Base-by-base conservation (phyloP, 2,329 filamentous ascomycete species). In the Colletotrichum chrysophilum region DNA sequence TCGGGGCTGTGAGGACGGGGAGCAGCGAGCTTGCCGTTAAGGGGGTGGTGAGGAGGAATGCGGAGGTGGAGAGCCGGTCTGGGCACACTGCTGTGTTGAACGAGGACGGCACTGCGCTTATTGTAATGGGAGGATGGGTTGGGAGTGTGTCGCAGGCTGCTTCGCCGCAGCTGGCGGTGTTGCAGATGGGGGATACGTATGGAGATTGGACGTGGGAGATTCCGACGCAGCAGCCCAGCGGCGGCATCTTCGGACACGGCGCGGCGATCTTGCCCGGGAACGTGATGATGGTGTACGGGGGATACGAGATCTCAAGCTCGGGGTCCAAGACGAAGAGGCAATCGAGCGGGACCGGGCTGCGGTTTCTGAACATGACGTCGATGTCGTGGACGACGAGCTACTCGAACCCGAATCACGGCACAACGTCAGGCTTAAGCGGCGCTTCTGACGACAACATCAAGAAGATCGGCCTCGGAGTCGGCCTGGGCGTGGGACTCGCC, bases 61-160 rank as follows among this genome's bases (percentile, higher is more conserved):
- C 66, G 2, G 74, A 80, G 2, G 88, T 97, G 8, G 94, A 98
- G 78, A 95, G 95, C 48, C 89, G 97, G 71, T 98, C 96, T 5
- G 97, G 97, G 0, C 97, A 99, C 81, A 96, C 95, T 0, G 93
- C 96, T 1, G 91, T 98, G 2, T 86, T 98, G 6, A 95, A 92
- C 32, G 90, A 94, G 68, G 95, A 98, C 80, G 96, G 96, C 0
- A 91, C 87, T 30, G 92, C 90, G n/a, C 87, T 98, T 10, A 87
- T 98, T 55, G 86, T 99, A 2, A 89, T 96, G 75, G 97, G 97
- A 24, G 97, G 97, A 2, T 99, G 97, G 97, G 95, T 98, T 6
- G 96, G 96, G 5, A 93, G 97, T 80, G 88, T 94, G 0, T 89
- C 87, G 10, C 94, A 92, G 36, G 91, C 96, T 2, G 97, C 97